Conservation (phyloP, 106 monocot species). For the Phalaenopsis equestris region DNA sequence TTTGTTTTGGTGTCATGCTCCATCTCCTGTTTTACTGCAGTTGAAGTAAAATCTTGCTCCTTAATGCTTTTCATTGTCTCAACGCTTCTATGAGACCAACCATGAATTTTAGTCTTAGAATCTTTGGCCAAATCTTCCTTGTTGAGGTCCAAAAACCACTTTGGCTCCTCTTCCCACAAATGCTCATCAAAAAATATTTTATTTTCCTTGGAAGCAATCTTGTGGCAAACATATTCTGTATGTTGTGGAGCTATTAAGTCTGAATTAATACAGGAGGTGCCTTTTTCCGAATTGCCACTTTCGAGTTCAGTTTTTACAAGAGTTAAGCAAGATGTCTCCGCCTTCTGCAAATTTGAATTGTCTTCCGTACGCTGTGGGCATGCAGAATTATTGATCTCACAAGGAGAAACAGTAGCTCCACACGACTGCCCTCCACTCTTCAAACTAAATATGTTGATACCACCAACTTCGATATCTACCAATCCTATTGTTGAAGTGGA, state of each 20-base stretch:
- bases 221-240: neutral
- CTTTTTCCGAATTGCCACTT: conserved; percentile 1
- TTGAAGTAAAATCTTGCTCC: neutral
- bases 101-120: conserved; percentile 5
- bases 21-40: conserved; percentile 2
- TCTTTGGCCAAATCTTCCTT: conserved; percentile 13
- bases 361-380: neutral
- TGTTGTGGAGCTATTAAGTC: neutral
- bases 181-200: neutral
- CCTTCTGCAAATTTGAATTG: neutral
- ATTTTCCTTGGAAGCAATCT: neutral
- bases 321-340: conserved; percentile 7
- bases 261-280: neutral
- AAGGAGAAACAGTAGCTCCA: neutral
- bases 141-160: conserved; percentile 20
- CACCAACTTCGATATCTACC: neutral
- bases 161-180: neutral
- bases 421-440: neutral
- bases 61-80: neutral
- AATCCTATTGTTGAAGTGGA: neutral
- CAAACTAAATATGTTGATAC: neutral
- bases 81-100: neutral
- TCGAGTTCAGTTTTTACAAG: neutral
- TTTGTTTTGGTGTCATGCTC: conserved; percentile 11
- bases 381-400: neutral